Base-by-base conservation (phyloP, 305 asterid genomes). In the Fraxinus platypoda region DNA sequence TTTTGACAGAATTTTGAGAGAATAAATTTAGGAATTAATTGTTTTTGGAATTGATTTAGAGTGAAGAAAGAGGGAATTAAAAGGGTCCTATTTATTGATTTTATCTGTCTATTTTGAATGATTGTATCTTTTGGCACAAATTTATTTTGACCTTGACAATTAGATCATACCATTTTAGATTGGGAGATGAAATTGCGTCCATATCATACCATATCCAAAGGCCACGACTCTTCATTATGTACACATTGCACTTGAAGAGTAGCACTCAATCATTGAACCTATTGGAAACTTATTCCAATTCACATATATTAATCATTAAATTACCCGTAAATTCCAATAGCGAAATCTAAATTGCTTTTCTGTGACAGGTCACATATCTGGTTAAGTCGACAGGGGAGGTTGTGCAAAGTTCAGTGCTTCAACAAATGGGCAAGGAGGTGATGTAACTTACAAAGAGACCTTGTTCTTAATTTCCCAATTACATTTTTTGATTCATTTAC, bases 381-480 rank as follows among this genome's bases (percentile, higher is more conserved):
- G 93, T 93, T 33, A 86, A 79, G 77, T 49, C 81, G 85, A 85
- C 87, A 7, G 95, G 95, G 46, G 92, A 90, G 82, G 80, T 88
- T 76, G 90, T 80, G 59, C 88, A 87, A 80, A 84, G 25, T 33
- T 31, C 74, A 81, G 83, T 84, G 17, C 84, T 89, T 81, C 86
- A 78, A 76, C 93, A 87, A 82, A 88, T 85, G 86, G 95, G 91
- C 26, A 88, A 73, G 87, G 91, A 88, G 3, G 85, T 77, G 52
- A 88, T 91, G 87, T 91, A 83, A 78, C 46, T 43, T 68, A 28
- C 28, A 74, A 4, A 54, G 30, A 33, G 15, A 2, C 17, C 15
- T 41, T 9, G 49, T 38, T 38, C 46, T 38, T 38, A 38, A 38
- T 38, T 38, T 12, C 13, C 49, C 9, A 38, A 38, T 38, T 38